Evolutionary conservation across 2,329 filamentous ascomycete species (phyloP).

Genomic region (Biscogniauxia mediterranea): DNA sequence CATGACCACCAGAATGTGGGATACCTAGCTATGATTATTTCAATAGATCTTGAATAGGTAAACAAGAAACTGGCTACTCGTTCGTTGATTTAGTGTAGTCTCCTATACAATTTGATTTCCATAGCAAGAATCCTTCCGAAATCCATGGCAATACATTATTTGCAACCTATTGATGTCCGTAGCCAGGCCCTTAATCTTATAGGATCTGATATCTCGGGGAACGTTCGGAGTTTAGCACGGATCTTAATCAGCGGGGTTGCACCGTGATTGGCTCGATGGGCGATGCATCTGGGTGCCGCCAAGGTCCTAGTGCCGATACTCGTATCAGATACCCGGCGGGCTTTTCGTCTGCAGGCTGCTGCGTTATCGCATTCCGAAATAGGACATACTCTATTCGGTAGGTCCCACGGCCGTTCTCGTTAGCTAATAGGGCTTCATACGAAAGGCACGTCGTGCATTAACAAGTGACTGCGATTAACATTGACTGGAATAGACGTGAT

Average conservation of each 20-base stretch:
- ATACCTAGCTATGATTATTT: too few species aligned
- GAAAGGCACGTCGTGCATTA: too few species aligned
- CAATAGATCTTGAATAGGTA: too few species aligned
- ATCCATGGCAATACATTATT: too few species aligned
- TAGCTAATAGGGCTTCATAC: neutral
- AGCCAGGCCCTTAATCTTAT: neutral
- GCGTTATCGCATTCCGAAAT: constrained; percentile 13
- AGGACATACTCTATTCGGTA: constrained; percentile 5
- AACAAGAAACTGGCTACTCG: too few species aligned
- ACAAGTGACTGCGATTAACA: too few species aligned
- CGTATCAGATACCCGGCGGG: neutral
- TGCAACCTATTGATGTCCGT: too few species aligned
- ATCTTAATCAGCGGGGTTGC: constrained; percentile 11
- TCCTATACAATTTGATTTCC: too few species aligned
- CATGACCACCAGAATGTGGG: too few species aligned
- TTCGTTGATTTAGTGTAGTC: too few species aligned
- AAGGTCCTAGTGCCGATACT: constrained; percentile 8
- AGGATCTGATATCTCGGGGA: constrained; percentile 8
- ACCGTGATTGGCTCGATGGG: constrained; percentile 12
- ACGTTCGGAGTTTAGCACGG: constrained; percentile 13
- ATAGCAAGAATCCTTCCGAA: too few species aligned
- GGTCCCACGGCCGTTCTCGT: neutral
- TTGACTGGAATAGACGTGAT: too few species aligned
- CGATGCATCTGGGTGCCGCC: constrained; percentile 4
- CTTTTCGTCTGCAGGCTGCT: neutral